phyloP scores from a whole-genome alignment of 495 filamentous ascomycete genomes.

The Hypoxylon rickii region DNA sequence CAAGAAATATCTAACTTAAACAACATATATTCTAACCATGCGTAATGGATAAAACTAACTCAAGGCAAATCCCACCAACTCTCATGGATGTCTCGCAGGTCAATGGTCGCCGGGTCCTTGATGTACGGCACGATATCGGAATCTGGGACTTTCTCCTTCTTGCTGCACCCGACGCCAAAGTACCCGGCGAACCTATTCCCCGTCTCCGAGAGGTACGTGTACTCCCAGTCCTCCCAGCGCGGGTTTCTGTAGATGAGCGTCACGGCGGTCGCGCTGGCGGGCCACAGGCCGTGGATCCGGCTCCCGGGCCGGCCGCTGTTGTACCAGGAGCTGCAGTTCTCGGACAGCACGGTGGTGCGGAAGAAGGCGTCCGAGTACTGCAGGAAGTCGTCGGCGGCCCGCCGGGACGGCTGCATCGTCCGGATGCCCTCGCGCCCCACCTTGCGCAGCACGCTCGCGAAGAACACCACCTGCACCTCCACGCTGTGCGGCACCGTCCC shows the following conservation, averaged over 20 bases:
- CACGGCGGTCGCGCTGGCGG: conserved; percentile 63
- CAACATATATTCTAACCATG: no score
- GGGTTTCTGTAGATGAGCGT: conserved; percentile 62
- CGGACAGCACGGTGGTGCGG: conserved; percentile 62
- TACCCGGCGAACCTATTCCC: conserved; percentile 51
- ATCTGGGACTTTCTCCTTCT: conserved; percentile 42
- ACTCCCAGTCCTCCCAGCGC: conserved; percentile 76
- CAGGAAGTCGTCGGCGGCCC: conserved; percentile 66
- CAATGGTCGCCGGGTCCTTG: conserved; percentile 38
- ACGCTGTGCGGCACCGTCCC: conserved; percentile 59
- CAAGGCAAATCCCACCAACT: conserved; percentile 45
- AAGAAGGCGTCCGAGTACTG: conserved; percentile 67
- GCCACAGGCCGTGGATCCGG: conserved; percentile 67
- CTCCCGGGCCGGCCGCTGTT: conserved; percentile 63
- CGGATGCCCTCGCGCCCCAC: conserved; percentile 65
- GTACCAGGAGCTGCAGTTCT: conserved; percentile 72
- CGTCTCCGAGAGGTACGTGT: conserved; percentile 53
- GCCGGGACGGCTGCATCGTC: conserved; percentile 55
- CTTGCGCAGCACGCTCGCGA: conserved; percentile 68
- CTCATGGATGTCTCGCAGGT: conserved; percentile 48
- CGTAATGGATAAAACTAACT: no score
- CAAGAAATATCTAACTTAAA: no score
- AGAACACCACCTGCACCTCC: conserved; percentile 62
- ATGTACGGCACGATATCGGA: conserved; percentile 50
- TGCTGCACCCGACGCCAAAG: conserved; percentile 50